These are phyloP conservation scores for Hypoxylon sp. DNA, from an alignment of 2,329 filamentous ascomycete species.

Conservation along the genomic window DNA sequence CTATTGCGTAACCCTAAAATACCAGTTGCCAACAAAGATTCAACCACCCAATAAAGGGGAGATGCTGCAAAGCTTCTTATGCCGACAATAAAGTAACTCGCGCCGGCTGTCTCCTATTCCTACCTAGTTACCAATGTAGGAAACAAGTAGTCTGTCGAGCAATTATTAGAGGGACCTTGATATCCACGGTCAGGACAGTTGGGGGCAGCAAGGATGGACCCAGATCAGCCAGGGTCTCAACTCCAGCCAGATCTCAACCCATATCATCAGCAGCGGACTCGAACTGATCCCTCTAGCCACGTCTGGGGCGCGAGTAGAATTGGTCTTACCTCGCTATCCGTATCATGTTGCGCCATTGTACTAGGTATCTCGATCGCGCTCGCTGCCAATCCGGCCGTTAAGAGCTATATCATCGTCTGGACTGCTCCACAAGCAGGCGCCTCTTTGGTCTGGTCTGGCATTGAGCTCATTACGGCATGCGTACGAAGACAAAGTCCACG, in stretches of 20 bases:
- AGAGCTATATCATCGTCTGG: slow-evolving; percentile 44
- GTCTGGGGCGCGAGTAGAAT: slow-evolving; percentile 41
- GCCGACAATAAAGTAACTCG: background rate
- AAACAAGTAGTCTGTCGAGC: background rate
- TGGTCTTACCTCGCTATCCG: slow-evolving; percentile 39
- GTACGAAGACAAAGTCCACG: slow-evolving; percentile 22
- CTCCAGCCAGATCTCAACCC: slow-evolving; percentile 20
- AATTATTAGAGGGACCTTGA: background rate
- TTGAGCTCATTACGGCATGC: slow-evolving; percentile 44
- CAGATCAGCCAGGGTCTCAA: slow-evolving; percentile 32
- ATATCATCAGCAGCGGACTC: slow-evolving; percentile 17
- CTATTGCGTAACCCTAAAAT: slow-evolving; percentile 15
- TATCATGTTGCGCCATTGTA: slow-evolving; percentile 39
- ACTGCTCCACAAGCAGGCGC: slow-evolving; percentile 45
- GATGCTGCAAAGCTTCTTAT: slow-evolving; percentile 4
- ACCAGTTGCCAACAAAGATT: background rate
- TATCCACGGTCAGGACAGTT: background rate
- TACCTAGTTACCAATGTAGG: background rate
- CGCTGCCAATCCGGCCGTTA: slow-evolving; percentile 27
- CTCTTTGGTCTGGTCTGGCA: slow-evolving; percentile 43
- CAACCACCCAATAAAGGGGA: background rate
- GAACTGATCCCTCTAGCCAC: slow-evolving; percentile 12
- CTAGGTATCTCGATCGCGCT: slow-evolving; percentile 43
- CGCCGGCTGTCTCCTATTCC: background rate
- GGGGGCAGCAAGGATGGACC: slow-evolving; percentile 30